Percentiles rank a stretch among this genome's conserved stretches.
Conservation (phyloP, 176 grass and related monocot genomes). For the Thalia dealbata region DNA sequence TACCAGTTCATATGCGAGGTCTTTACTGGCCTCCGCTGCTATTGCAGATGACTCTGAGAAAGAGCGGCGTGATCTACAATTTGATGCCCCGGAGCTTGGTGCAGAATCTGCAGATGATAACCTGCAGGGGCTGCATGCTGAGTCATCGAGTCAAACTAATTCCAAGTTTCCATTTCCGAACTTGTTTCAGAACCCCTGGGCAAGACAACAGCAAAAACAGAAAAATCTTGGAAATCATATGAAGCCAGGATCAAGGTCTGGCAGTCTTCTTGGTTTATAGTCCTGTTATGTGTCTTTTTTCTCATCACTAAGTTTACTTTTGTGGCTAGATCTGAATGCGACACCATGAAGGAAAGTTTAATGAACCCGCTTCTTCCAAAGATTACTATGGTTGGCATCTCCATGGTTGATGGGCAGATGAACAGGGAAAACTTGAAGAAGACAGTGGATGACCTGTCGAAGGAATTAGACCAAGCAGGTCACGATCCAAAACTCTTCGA, state of each 20-base stretch:
- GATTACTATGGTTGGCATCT: conserved; percentile 89
- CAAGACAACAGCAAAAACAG: conserved; percentile 16
- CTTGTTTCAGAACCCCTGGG: conserved; percentile 63
- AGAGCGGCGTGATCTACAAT: conserved; percentile 14
- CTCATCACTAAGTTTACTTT: conserved; percentile 16
- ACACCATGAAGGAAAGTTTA: conserved; percentile 23
- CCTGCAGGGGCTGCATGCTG: conserved; percentile 17
- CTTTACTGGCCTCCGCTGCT: conserved; percentile 25
- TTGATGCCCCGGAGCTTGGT: conserved; percentile 11
- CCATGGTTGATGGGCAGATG: conserved; percentile 64
- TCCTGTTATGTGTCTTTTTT: not conserved
- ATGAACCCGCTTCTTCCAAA: conserved; percentile 70
- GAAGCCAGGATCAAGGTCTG: not conserved
- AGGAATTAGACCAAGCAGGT: conserved; percentile 64
- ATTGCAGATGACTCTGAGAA: conserved; percentile 19
- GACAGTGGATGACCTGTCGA: conserved; percentile 74
- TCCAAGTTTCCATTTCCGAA: conserved; percentile 52
- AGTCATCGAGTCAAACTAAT: conserved; percentile 21
- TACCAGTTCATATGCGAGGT: conserved; percentile 44
- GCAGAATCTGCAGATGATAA: conserved; percentile 14
- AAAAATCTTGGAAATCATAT: not conserved
- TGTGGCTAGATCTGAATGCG: conserved; percentile 23
- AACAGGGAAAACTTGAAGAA: conserved; percentile 72
- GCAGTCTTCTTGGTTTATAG: not conserved
- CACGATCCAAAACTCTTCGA: conserved; percentile 35